phyloP scores from a whole-genome alignment of 768 basidiomycete genomes.

The Lepiota brunneoincarnata region DNA sequence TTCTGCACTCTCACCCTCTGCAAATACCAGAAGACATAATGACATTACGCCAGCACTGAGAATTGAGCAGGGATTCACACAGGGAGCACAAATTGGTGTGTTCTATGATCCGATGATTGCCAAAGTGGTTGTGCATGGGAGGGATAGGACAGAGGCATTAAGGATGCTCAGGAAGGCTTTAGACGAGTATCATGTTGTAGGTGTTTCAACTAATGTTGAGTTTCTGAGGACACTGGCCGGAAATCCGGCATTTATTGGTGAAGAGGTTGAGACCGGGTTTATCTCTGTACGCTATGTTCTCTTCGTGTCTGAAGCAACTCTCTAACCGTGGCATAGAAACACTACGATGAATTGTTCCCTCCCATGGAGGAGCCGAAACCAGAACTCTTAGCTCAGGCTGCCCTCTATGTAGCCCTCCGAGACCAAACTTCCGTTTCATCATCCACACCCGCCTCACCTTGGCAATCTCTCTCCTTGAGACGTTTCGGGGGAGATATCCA shows the following conservation, averaged over 20 bases:
- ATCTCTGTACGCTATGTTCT: slow-evolving; percentile 54
- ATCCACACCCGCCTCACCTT: slow-evolving; percentile 46
- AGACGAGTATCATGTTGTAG: slow-evolving; percentile 88
- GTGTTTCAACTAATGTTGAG: slow-evolving; percentile 89
- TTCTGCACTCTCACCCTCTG: slow-evolving; percentile 27
- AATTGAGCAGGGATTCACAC: slow-evolving; percentile 87
- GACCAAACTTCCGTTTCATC: slow-evolving; percentile 38
- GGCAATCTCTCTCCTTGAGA: slow-evolving; percentile 67
- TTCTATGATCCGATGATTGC: slow-evolving; percentile 93
- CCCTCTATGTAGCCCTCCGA: slow-evolving; percentile 69
- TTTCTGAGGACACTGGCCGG: slow-evolving; percentile 79
- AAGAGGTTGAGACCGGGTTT: slow-evolving; percentile 89
- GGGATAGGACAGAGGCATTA: slow-evolving; percentile 81
- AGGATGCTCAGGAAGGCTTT: slow-evolving; percentile 76
- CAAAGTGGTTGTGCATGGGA: slow-evolving; percentile 86
- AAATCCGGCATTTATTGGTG: slow-evolving; percentile 72
- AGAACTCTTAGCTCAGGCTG: slow-evolving; percentile 73
- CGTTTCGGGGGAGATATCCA: slow-evolving; percentile 77
- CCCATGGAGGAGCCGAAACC: slow-evolving; percentile 53
- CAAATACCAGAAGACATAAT: slow-evolving; percentile 21
- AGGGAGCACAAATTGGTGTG: slow-evolving; percentile 79
- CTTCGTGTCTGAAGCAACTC: neutral
- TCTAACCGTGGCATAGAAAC: slow-evolving; percentile 55
- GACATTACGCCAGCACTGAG: slow-evolving; percentile 61
- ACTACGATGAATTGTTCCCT: slow-evolving; percentile 80